Base-by-base conservation (phyloP, 2,329 filamentous ascomycete genomes). In the Paracoccidioides brasiliensis region DNA sequence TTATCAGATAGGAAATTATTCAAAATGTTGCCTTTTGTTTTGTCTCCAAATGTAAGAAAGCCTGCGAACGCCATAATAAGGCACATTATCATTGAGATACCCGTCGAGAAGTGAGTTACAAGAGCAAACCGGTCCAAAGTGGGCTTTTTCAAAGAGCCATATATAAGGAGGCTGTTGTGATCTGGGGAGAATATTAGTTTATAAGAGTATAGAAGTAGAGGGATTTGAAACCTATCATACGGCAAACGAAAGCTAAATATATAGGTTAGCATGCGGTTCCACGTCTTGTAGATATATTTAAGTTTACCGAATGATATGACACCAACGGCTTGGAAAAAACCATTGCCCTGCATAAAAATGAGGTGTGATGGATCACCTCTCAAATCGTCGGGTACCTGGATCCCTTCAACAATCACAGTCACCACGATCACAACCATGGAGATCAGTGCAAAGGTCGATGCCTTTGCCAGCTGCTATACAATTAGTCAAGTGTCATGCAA, bases 161-260 rank as follows among this genome's bases (percentile, higher is more conserved):
- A 98, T 68, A 98, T 98, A 55, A 98, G 79, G 58, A 98, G 84
- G 53, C 89, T 95, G 74, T 98, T 98, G 75, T 98, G 93, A 69
- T 98, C 77, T 80, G 62, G 42, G 6, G 41, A 14, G 42, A 46
- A 69, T 61, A 55, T 40, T 54, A 49, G 45, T 33, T 58, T 37
- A 5, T 46, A 50, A 33, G 12, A 44, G 35, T 30, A n/a, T 4
- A 5, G 32, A 49, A 40, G 15, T 55, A 22, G 8, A 8, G n/a
- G 35, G 3, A 38, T 37, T 54, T 37, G 52, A 28, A 37, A 41
- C 41, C 30, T 48, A 45, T 69, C 75, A 59, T 77, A 79, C 77
- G 83, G 67, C 83, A 86, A 57, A 86, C 83, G 63, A 86, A 85
- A 37, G 83, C 81, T 80, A 59, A 30, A 37, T 51, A 43, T 37